Evolutionary conservation across 257 asterid genomes (phyloP).

Genomic region (Anisodus acutangulus): DNA sequence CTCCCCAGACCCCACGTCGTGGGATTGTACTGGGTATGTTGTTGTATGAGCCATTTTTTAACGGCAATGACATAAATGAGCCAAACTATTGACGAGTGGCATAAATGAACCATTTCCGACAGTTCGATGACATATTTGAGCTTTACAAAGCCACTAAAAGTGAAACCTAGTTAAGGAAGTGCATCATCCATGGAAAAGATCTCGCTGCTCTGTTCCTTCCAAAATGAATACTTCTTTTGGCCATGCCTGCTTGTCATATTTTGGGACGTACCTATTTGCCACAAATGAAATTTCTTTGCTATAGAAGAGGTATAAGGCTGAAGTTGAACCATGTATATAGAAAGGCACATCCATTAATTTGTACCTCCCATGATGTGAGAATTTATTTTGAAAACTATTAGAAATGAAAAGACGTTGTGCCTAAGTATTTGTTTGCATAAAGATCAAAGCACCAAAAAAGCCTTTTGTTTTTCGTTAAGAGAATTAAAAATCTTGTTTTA

Average conservation of each 20-base stretch:
- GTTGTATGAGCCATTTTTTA: too few species aligned
- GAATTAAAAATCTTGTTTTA: background rate
- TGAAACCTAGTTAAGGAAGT: constrained; percentile 21
- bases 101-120: too few species aligned
- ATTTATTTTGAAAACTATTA: background rate
- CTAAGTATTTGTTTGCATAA: background rate
- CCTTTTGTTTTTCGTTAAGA: background rate
- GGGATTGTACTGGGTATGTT: too few species aligned
- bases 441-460: background rate
- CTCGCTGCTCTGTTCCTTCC: background rate
- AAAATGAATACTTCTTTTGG: background rate
- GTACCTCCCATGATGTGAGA: background rate
- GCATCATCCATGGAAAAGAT: background rate
- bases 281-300: constrained; percentile 9
- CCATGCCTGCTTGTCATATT: background rate
- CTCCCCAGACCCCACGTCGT: too few species aligned
- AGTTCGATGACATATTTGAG: too few species aligned
- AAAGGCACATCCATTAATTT: background rate
- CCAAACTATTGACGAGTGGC: too few species aligned
- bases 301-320: background rate
- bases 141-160: constrained; percentile 10
- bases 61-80: too few species aligned
- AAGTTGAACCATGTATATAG: background rate
- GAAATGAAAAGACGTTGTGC: background rate
- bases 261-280: background rate